Conservation (phyloP, 257 asterid genomes). For the Datura wrightii region DNA sequence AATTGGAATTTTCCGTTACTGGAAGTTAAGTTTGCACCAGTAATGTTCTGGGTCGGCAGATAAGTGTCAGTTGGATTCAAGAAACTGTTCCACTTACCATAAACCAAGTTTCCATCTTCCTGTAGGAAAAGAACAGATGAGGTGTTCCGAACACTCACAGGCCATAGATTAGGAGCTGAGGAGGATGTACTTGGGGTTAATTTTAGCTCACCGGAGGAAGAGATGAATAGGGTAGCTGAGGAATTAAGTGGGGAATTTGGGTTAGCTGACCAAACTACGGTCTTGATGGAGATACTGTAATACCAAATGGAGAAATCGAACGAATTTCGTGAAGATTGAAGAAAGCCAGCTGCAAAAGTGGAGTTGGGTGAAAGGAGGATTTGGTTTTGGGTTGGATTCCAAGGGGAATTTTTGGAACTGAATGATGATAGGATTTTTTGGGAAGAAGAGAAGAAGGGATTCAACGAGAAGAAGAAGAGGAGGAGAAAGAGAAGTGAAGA, state of each 20-base stretch:
- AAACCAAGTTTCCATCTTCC: conserved; percentile 60
- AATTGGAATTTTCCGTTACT: conserved; percentile 58
- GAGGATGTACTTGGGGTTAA: conserved; percentile 40
- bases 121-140: conserved; percentile 44
- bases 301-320: conserved; percentile 75
- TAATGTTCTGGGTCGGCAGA: conserved; percentile 63
- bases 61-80: conserved; percentile 61
- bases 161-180: conserved; percentile 61
- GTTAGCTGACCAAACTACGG: conserved; percentile 68
- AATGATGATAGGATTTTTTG: neutral
- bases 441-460: neutral
- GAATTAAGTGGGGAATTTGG: conserved; percentile 48
- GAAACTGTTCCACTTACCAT: conserved; percentile 66
- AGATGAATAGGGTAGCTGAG: conserved; percentile 56
- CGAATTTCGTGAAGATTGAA: conserved; percentile 43
- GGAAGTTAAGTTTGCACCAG: conserved; percentile 47
- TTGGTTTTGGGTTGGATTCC: conserved; percentile 67
- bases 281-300: conserved; percentile 42
- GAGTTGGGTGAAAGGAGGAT: conserved; percentile 64
- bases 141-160: conserved; percentile 43
- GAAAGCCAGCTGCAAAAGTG: conserved; percentile 52
- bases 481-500: neutral
- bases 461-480: neutral
- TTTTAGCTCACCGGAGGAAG: conserved; percentile 58
- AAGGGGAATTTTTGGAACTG: conserved; percentile 38